phyloP scores from a whole-genome alignment of 108 stramenopile species.

The Aurantiochytrium sp. region DNA sequence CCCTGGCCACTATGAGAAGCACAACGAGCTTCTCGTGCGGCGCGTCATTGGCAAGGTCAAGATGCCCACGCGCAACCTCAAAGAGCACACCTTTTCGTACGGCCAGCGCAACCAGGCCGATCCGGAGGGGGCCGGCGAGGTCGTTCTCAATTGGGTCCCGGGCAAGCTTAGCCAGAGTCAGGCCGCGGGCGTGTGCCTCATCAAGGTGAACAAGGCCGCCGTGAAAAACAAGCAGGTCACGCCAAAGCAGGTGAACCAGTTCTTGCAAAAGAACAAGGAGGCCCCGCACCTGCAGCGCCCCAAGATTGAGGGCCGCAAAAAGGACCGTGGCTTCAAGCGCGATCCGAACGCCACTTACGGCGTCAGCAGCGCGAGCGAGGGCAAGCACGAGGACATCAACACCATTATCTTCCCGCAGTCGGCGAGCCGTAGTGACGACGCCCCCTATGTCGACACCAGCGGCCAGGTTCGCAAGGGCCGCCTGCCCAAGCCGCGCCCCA shows the following conservation, averaged over 20 bases:
- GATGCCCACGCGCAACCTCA: slow-evolving; percentile 1
- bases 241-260: slow-evolving; percentile 8
- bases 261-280: not conserved
- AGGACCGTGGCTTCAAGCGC: not conserved
- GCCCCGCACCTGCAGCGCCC: not conserved
- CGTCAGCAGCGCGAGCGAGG: not conserved
- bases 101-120: not conserved
- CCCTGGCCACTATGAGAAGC: not conserved
- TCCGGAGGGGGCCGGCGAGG: not conserved
- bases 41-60: slow-evolving; percentile 33
- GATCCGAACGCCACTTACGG: not conserved
- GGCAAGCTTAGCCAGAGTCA: slow-evolving; percentile 13
- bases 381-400: not conserved
- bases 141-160: not conserved
- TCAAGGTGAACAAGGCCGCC: slow-evolving; percentile 8
- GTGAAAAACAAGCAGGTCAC: slow-evolving; percentile 14
- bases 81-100: not conserved
- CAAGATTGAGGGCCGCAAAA: not conserved
- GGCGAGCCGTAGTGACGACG: not conserved
- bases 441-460: not conserved
- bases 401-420: slow-evolving; percentile 10
- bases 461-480: slow-evolving; percentile 22
- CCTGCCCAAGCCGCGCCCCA: not conserved
- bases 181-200: not conserved
- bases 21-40: slow-evolving; percentile 25